phyloP scores from a whole-genome alignment of 805 yeast genomes.

The Kazachstania kunashirensis region DNA sequence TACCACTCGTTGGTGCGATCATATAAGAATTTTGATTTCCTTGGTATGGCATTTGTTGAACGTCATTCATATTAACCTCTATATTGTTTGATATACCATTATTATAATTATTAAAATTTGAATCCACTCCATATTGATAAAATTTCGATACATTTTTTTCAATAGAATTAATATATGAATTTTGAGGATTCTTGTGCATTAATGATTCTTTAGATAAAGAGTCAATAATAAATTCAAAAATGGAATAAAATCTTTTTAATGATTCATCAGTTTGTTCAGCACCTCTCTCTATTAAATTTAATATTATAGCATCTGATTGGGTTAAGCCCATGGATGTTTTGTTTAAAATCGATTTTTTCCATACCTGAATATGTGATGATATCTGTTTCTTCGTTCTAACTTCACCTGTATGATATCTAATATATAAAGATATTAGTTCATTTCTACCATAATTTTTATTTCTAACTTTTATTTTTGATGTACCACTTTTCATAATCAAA shows the following conservation, averaged over 20 bases:
- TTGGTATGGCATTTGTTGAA: too few relatives aligned
- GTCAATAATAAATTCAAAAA: conserved; percentile 23
- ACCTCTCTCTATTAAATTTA: conserved; percentile 27
- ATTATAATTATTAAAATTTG: not conserved
- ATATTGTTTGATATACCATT: not conserved
- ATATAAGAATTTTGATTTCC: too few relatives aligned
- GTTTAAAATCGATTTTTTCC: conserved; percentile 48
- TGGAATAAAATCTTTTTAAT: conserved; percentile 17
- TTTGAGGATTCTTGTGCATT: not conserved
- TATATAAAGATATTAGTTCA: conserved; percentile 82
- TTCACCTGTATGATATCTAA: conserved; percentile 68
- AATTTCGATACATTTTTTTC: not conserved
- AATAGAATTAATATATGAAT: not conserved
- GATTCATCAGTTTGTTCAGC: conserved; percentile 23
- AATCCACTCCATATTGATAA: not conserved
- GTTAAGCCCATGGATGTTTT: conserved; percentile 20
- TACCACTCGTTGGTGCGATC: too few relatives aligned
- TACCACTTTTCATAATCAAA: conserved; percentile 81
- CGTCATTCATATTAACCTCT: too few relatives aligned
- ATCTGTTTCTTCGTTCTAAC: conserved; percentile 85
- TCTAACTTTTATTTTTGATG: conserved; percentile 72
- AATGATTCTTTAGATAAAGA: not conserved
- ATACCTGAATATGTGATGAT: conserved; percentile 91
- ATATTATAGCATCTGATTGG: conserved; percentile 21
- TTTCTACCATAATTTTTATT: conserved; percentile 91